Percentiles rank a stretch among this genome's conserved stretches.
Conservation (phyloP, 257 asterid species). For the Datura wrightii region DNA sequence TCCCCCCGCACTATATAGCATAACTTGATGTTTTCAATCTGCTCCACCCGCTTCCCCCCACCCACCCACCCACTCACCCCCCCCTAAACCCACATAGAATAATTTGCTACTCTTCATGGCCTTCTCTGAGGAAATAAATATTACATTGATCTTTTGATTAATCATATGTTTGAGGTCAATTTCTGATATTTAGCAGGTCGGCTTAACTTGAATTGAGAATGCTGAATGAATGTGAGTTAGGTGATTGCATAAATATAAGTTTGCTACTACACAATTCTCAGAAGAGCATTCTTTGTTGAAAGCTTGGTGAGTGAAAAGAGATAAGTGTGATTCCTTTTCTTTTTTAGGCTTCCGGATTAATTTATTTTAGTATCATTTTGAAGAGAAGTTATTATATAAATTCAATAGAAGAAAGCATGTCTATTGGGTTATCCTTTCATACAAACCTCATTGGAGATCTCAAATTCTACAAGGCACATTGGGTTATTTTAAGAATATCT, state of each 20-base stretch:
- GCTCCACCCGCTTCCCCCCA: no score
- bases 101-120: constrained; percentile 3
- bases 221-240: background rate
- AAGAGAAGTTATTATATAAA: background rate
- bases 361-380: background rate
- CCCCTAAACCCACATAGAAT: no score
- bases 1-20: no score
- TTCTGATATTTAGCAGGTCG: background rate
- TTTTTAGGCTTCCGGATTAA: background rate
- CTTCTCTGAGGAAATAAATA: background rate
- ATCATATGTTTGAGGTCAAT: background rate
- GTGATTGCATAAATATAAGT: background rate
- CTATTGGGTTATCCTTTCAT: background rate
- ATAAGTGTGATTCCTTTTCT: background rate
- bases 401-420: background rate
- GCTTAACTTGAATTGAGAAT: background rate
- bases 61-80: no score
- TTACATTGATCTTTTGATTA: constrained; percentile 9
- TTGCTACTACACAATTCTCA: background rate
- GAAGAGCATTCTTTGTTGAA: constrained; percentile 2
- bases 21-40: no score
- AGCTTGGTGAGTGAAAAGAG: background rate
- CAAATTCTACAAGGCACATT: background rate
- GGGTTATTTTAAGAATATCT: no score
- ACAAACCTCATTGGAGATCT: background rate